These are phyloP conservation scores for Amoeboaphelidium protococcarum DNA, from an alignment of 371 early-diverging fungal genomes.

Conservation along the genomic window DNA sequence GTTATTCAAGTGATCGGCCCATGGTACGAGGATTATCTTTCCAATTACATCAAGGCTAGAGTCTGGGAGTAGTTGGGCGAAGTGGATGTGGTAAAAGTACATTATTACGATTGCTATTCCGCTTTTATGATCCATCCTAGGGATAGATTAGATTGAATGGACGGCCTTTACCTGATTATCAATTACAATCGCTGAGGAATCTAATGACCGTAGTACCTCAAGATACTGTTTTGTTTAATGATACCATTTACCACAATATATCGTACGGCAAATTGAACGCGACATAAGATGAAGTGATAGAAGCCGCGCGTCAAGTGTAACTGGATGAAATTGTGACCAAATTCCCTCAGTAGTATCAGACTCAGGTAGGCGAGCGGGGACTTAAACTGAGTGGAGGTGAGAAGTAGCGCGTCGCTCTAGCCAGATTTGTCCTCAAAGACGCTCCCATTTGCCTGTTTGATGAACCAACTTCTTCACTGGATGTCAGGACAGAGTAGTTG, in stretches of 20 bases:
- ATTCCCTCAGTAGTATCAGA: constrained; percentile 34
- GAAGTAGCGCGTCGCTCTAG: constrained; percentile 42
- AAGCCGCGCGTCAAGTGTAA: constrained; percentile 27
- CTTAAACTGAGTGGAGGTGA: constrained; percentile 66
- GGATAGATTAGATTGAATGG: constrained; percentile 52
- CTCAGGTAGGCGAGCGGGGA: constrained; percentile 46
- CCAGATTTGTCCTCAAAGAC: constrained; percentile 48
- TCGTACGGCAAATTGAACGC: constrained; percentile 23
- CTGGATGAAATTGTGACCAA: constrained; percentile 29
- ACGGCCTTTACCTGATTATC: constrained; percentile 35
- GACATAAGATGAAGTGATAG: constrained; percentile 23
- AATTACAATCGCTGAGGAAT: constrained; percentile 35
- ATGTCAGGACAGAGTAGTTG: constrained; percentile 59
- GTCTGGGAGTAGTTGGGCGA: constrained; percentile 82
- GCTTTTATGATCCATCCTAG: constrained; percentile 50
- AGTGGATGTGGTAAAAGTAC: constrained; percentile 74
- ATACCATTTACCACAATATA: constrained; percentile 40
- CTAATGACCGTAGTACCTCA: constrained; percentile 59
- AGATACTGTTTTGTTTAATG: constrained; percentile 45
- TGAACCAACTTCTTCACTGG: constrained; percentile 81
- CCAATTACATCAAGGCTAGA: constrained; percentile 54
- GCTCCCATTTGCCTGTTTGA: constrained; percentile 59
- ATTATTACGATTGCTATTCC: constrained; percentile 42
- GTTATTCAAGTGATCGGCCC: constrained; percentile 23
- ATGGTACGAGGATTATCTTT: constrained; percentile 27